A percentile compares a stretch with the other conserved stretches of the same genome.
phyloP scores from a whole-genome alignment of 345 rosid genomes.

The Geranium rotundifolium region DNA sequence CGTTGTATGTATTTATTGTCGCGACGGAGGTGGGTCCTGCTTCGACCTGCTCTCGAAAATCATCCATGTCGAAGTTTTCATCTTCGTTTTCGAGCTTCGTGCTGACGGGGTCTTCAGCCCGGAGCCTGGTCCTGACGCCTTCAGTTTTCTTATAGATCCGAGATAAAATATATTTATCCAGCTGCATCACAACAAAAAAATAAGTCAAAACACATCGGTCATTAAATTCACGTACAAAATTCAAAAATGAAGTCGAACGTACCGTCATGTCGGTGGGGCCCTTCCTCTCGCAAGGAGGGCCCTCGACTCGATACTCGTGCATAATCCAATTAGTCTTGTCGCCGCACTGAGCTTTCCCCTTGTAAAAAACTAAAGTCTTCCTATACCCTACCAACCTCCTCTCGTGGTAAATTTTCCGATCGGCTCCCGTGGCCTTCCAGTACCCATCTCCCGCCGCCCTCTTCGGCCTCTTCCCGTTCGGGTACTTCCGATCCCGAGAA shows the following conservation, averaged over 20 bases:
- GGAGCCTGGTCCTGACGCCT: neutral
- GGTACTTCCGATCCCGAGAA: slow-evolving; percentile 13
- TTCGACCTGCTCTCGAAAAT: too few relatives aligned
- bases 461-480: slow-evolving; percentile 11
- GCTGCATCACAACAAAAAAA: neutral
- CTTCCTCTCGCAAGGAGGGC: neutral
- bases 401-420: neutral
- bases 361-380: slow-evolving; percentile 11
- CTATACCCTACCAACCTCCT: neutral
- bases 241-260: neutral
- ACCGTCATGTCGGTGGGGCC: slow-evolving; percentile 10
- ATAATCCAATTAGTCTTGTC: slow-evolving; percentile 21
- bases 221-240: too few relatives aligned
- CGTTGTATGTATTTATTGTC: too few relatives aligned
- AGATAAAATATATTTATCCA: slow-evolving; percentile 21
- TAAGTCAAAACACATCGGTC: too few relatives aligned
- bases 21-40: too few relatives aligned
- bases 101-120: neutral
- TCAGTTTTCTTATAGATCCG: slow-evolving; percentile 11
- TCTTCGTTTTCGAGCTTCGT: neutral
- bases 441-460: slow-evolving; percentile 11
- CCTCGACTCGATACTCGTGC: slow-evolving; percentile 12
- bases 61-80: too few relatives aligned
- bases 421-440: slow-evolving; percentile 19
- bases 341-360: slow-evolving; percentile 9